phyloP scores from a whole-genome alignment of 2,329 filamentous ascomycete genomes.

The Cercospora nicotianae region DNA sequence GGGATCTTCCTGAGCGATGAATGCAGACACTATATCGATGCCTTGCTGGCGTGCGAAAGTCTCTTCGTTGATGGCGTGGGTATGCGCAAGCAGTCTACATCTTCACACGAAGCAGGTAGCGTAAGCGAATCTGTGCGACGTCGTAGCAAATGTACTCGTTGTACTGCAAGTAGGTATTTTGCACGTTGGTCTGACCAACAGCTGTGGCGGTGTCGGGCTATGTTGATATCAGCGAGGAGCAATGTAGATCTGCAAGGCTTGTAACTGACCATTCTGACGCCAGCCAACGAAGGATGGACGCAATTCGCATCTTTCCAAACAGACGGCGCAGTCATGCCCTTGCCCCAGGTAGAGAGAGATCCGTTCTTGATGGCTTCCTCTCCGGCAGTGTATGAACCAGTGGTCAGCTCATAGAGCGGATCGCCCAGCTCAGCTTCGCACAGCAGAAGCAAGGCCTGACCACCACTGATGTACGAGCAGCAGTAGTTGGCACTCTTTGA shows the following conservation, averaged over 20 bases:
- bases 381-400: conserved; percentile 63
- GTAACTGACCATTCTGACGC: conserved; percentile 65
- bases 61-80: neutral
- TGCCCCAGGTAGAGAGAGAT: conserved; percentile 68
- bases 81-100: conserved; percentile 22
- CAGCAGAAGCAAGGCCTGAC: conserved; percentile 72
- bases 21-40: neutral
- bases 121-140: conserved; percentile 66
- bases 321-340: conserved; percentile 63
- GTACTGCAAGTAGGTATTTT: conserved; percentile 57
- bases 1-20: neutral
- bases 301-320: conserved; percentile 74
- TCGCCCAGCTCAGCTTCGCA: conserved; percentile 81
- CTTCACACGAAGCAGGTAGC: conserved; percentile 67
- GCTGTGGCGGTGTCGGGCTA: conserved; percentile 30
- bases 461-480: conserved; percentile 45
- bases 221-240: conserved; percentile 2
- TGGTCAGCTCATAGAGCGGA: conserved; percentile 65
- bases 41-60: neutral
- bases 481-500: conserved; percentile 83
- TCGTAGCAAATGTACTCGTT: conserved; percentile 76
- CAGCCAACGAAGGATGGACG: conserved; percentile 64
- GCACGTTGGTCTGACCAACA: conserved; percentile 23
- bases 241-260: neutral
- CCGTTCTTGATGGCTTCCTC: conserved; percentile 61